Evolutionary conservation across 1,284 basidiomycete species (phyloP), one percentile per base, ranked within the genome.

Genomic region (Cryptococcus floricola): DNA sequence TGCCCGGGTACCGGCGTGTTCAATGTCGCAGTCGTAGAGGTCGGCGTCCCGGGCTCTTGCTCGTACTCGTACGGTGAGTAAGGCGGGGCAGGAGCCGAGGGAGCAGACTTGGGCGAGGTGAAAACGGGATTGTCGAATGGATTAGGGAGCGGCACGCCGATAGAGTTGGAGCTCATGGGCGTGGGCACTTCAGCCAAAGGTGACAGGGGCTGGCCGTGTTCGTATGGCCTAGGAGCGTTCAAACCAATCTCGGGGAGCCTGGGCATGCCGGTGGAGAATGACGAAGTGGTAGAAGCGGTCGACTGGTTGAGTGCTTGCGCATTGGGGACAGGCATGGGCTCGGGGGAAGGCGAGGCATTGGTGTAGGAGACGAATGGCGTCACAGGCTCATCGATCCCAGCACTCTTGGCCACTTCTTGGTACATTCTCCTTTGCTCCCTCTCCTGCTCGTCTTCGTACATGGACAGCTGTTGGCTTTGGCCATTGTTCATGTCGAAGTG

Each of bases 151-250:
- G 38, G 18, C 10, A 49, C 56, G 18, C 27, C 27, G 28, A 48
- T 25, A 14, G 7, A 38, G 12, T 43, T 42, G 23, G 43, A 28
- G n/a, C 50, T 61, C 43, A 57, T 56, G 28, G 65, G 66, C 16
- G 75, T 75, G 4, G 65, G 58, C 4, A 75, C 68, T 58, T 77
- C 75, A 14, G 39, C 39, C 18, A 77, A 52, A 4, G 73, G 70
- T 5, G 71, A 67, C 1, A 77, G 65, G 1, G 75, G 75, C 51
- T 63, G 67, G 49, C 75, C 75, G 55, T 77, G 75, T 42, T 68
- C 58, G 57, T 75, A 77, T 8, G 73, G 73, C 50, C 61, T 56
- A 52, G 63, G 59, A 48, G 62, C 54, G 41, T 54, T 42, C 8
- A 70, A 48, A 18, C 46, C 53, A 7, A 65, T 16, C 14, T 55